Percentiles rank a stretch among this genome's conserved stretches.
Evolutionary conservation across 106 monocot genomes (phyloP).

Genomic region (Platanthera zijinensis): DNA sequence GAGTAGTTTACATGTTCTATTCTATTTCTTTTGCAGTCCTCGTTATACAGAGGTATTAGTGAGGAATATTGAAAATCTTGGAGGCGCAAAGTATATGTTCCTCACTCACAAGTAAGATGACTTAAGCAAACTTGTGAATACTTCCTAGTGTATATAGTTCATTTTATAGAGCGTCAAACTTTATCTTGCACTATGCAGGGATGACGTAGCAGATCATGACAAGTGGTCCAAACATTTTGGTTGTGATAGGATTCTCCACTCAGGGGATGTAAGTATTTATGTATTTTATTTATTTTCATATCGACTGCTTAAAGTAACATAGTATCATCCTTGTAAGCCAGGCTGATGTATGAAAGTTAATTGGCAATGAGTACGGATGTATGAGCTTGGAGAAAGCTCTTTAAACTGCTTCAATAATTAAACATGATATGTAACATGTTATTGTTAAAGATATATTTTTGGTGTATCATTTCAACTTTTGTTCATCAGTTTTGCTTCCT

Average conservation of each 20-base stretch:
- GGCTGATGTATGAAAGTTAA: no score
- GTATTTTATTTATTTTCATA: background rate
- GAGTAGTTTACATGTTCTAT: background rate
- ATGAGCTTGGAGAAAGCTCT: no score
- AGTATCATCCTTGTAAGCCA: background rate
- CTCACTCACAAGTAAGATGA: conserved; percentile 70
- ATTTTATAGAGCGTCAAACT: background rate
- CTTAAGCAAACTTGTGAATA: background rate
- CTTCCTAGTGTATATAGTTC: background rate
- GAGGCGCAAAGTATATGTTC: conserved; percentile 77
- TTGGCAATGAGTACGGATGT: no score
- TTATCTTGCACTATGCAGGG: conserved; percentile 28
- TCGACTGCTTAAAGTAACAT: background rate
- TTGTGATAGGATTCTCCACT: conserved; percentile 76
- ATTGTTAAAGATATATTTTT: no score
- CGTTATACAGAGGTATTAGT: conserved; percentile 49
- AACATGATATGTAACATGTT: no score
- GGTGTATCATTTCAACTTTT: no score
- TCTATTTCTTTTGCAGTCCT: conserved; percentile 36
- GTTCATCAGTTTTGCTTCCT: no score
- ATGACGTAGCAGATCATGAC: conserved; percentile 87
- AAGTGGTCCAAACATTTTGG: conserved; percentile 51
- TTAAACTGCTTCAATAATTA: no score
- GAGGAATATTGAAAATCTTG: conserved; percentile 51
- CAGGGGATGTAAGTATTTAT: conserved; percentile 58